Base-by-base conservation (phyloP, 169 alveolate species). In the Sarcocystis neurona region DNA sequence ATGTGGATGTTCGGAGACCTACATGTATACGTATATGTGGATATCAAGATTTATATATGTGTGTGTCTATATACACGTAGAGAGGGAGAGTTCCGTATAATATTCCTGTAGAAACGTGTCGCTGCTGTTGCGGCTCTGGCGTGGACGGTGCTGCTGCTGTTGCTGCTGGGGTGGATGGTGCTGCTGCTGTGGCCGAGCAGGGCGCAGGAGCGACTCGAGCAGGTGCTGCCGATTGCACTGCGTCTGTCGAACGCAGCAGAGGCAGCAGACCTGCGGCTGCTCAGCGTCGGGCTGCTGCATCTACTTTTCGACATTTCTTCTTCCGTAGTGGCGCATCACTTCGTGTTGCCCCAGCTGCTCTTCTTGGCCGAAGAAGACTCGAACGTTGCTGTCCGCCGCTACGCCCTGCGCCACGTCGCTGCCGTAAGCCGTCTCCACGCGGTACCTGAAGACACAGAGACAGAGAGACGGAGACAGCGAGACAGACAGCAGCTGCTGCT, bases 301-400 rank as follows among this genome's bases (percentile, higher is more conserved):
- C 47, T 82, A 41, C 79, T 82, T 27, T 82, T 63, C 30, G 77
- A 50, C 8, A 32, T 82, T 34, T 82, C 70, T 58, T 48, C 88
- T 23, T 27, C 79, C 37, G 88, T 48, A 20, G 50, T 82, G 34
- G 0, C 56, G 18, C 34, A 27, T n/a, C 88, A 82, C 72, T 82
- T 82, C 56, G n/a, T 82, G 44, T 79, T 82, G n/a, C 88, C 88
- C 34, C 88, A 82, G 77, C 88, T 82, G 27, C 88, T 82, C 60
- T 82, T 82, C 43, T 60, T 82, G n/a, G 88, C 88, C 2, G 53
- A 37, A 10, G 88, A 82, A 58, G 88, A 82, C 63, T 39, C 53
- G 2, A 79, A 82, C 6, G 47, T 79, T 20, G 43, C 44, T 23
- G 88, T 82, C n/a, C 41, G 88, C 12, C 56, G 77, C 58, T 63